Percentiles rank a stretch among this genome's conserved stretches.
phyloP scores from a whole-genome alignment of 176 grass and related monocot species.

The Leersia perrieri region DNA sequence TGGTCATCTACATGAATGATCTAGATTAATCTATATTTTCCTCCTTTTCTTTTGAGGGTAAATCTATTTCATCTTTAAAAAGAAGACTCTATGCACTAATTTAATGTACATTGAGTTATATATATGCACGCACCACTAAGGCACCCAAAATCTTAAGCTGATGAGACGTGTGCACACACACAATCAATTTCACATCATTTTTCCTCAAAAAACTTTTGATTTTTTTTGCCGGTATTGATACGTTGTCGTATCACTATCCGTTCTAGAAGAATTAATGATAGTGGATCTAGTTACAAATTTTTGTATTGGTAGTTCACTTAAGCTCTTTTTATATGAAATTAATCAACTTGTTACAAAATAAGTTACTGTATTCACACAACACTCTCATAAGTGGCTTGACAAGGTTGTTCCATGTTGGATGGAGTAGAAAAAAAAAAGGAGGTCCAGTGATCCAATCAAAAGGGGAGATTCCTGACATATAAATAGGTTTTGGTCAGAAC shows the following conservation, averaged over 20 bases:
- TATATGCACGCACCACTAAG: background rate
- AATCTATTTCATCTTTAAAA: background rate
- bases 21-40: background rate
- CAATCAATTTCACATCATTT: too few relatives aligned
- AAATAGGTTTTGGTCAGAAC: slow-evolving; percentile 11
- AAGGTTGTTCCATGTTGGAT: background rate
- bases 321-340: background rate
- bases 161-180: too few relatives aligned
- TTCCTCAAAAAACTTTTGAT: too few relatives aligned
- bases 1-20: background rate
- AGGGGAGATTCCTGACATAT: slow-evolving; percentile 25
- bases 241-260: too few relatives aligned
- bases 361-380: background rate
- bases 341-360: background rate
- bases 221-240: too few relatives aligned
- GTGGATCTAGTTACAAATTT: too few relatives aligned
- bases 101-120: background rate
- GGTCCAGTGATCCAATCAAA: background rate
- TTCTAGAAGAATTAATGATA: too few relatives aligned
- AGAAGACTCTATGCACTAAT: too few relatives aligned
- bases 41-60: too few relatives aligned
- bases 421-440: background rate
- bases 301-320: too few relatives aligned
- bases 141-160: background rate
- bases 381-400: background rate